A percentile compares a stretch with the other conserved stretches of the same genome.
phyloP scores from a whole-genome alignment of 371 early-diverging fungal species.

The Mortierella sp. region DNA sequence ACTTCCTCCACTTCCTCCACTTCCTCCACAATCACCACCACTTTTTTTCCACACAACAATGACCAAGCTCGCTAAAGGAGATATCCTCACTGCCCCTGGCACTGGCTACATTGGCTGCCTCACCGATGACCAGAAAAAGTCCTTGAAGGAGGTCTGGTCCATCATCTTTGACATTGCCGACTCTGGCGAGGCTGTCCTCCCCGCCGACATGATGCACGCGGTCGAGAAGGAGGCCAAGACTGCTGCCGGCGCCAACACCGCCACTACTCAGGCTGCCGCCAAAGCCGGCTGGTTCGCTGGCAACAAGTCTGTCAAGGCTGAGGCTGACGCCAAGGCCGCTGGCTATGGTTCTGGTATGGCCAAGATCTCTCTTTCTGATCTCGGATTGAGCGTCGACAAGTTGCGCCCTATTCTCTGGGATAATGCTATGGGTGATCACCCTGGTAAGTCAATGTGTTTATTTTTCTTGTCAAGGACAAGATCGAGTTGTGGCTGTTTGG shows the following conservation, averaged over 20 bases:
- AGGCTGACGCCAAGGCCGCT: constrained; percentile 14
- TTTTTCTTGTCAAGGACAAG: neutral
- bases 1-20: neutral
- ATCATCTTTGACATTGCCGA: constrained; percentile 66
- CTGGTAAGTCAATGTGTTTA: constrained; percentile 4
- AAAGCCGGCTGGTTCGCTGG: constrained; percentile 34
- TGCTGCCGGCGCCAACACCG: constrained; percentile 34
- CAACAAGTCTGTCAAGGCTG: constrained; percentile 1
- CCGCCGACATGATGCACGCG: constrained; percentile 12
- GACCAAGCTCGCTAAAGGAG: constrained; percentile 10
- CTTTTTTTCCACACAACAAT: neutral
- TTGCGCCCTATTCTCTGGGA: constrained; percentile 39
- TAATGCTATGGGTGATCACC: constrained; percentile 47
- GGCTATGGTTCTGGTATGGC: constrained; percentile 25
- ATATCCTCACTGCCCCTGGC: constrained; percentile 34
- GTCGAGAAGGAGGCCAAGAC: constrained; percentile 23
- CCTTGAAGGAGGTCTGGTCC: constrained; percentile 70
- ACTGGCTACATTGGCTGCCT: constrained; percentile 65
- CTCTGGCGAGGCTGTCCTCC: constrained; percentile 41
- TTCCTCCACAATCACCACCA: neutral
- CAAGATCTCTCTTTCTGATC: constrained; percentile 56
- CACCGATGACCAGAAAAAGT: constrained; percentile 64
- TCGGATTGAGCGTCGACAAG: constrained; percentile 33
- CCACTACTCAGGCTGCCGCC: constrained; percentile 19
- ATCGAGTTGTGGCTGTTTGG: too few relatives aligned